phyloP scores from a whole-genome alignment of 441 rosid species.

The Eutrema salsugineum region DNA sequence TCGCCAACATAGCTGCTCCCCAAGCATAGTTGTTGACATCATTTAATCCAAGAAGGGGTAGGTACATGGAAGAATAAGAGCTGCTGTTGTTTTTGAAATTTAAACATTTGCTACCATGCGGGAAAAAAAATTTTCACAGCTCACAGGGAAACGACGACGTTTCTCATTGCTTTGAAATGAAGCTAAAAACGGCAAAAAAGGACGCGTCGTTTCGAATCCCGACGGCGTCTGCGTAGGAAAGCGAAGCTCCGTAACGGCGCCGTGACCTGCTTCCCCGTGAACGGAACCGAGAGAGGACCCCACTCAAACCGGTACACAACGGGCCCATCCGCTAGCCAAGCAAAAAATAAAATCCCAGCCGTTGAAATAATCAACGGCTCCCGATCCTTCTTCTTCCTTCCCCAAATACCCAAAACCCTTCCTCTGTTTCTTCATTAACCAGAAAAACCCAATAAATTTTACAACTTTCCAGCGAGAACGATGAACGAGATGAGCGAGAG shows the following conservation, averaged over 20 bases:
- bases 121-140: neutral
- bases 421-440: slow-evolving; percentile 19
- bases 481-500: slow-evolving; percentile 34
- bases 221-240: slow-evolving; percentile 23
- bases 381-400: neutral
- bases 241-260: slow-evolving; percentile 25
- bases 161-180: slow-evolving; percentile 13
- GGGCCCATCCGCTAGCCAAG: slow-evolving; percentile 15
- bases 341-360: slow-evolving; percentile 10
- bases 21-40: too few species aligned
- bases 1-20: too few species aligned
- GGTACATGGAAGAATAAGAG: too few species aligned
- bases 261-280: slow-evolving; percentile 26
- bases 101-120: neutral
- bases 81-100: neutral
- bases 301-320: slow-evolving; percentile 26
- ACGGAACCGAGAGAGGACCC: slow-evolving; percentile 24
- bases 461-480: neutral
- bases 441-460: slow-evolving; percentile 9
- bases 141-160: neutral
- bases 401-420: slow-evolving; percentile 14
- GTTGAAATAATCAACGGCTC: slow-evolving; percentile 30
- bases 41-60: too few species aligned
- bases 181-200: slow-evolving; percentile 25
- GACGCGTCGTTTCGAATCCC: slow-evolving; percentile 25